Base-by-base conservation (phyloP, 1,284 basidiomycete species). In the Kalmanozyma brasiliensis region DNA sequence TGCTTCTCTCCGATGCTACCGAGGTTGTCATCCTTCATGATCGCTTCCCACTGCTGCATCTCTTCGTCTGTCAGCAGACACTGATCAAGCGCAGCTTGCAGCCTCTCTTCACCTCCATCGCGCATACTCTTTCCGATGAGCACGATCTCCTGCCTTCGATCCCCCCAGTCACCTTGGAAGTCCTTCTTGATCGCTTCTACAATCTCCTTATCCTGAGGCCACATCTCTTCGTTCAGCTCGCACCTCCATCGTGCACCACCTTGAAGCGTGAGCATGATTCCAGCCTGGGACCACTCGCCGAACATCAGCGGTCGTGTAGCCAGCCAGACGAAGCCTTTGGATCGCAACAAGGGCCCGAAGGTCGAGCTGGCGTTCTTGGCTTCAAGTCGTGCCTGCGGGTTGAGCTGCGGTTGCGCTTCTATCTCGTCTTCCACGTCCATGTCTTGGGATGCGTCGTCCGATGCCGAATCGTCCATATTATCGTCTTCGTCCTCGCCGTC, bases 201-300 rank as follows among this genome's bases (percentile, higher is more conserved):
- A 8, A 84, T 74, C 52, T 84, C 80, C 7, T 73, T 67, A 49
- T 84, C 81, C 11, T 74, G 74, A 8, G 84, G 83, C 84, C 84
- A 85, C 30, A 81, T 71, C 1, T 65, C 61, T 42, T 82, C 73
- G 23, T 82, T 78, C 20, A 82, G 61, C 38, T 79, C 75, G 64
- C 83, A 84, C 52, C 83, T 78, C 84, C 84, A 85, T 6, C 79
- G 75, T 19, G 73, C 76, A 10, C 84, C 84, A 1, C 83, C 84
- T 13, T 73, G 71, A 14, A 85, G 55, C 0, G 84, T 85, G 40
- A 84, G 79, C 79, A 82, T 80, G 43, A 82, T 79, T 17, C 85
- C 85, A 2, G 84, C 84, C 63, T 85, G 84, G 3, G 79, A 82
- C 84, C 84, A 85, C 52, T 85, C 84, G 30, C 85, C 85, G 42